Evolutionary conservation across 306 rosid species (phyloP), one percentile per base, ranked within the genome.

Genomic region (Morella rubra): DNA sequence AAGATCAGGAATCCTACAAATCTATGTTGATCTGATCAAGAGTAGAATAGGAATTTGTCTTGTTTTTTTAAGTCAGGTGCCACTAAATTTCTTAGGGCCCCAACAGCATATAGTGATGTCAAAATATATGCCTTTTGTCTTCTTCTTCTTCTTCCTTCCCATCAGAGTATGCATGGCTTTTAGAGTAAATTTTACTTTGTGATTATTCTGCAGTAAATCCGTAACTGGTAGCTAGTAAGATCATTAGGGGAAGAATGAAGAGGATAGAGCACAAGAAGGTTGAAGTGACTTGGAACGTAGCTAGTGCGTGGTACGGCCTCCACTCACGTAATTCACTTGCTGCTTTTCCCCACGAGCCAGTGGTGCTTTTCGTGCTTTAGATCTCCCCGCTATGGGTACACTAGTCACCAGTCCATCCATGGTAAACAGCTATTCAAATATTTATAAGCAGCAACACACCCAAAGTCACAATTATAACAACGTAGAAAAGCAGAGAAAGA

Each of bases 401-500:
- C 11, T n/a, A n/a, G n/a, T 13, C 72, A 47, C 54, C n/a, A 45
- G 73, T 50, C 73, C 56, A 70, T 50, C 59, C 56, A 70, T 6
- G 56, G 42, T 14, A 69, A 32, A 52, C 69, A 61, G 7, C 84
- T 32, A 32, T 32, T 32, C 37, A 32, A 32, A 27, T 27, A 41
- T 14, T 27, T 74, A 73, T 76, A 73, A 46, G 75, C 79, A 80
- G 22, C 15, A 64, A n/a, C 54, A 84, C 82, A 78, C 72, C 60
- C 80, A 72, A 53, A 71, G 84, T 81, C 76, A 71, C 56, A 45
- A 73, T 53, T 67, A 58, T 37, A 79, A 65, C 76, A 58, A 76
- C 79, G 73, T 76, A 75, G 78, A 76, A 72, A 52, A 81, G 42
- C 1, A 65, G 47, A 81, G 51, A 46, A 83, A 73, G 54, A 80